phyloP scores from a whole-genome alignment of 495 filamentous ascomycete species.

The Lasiosphaeria ovina region DNA sequence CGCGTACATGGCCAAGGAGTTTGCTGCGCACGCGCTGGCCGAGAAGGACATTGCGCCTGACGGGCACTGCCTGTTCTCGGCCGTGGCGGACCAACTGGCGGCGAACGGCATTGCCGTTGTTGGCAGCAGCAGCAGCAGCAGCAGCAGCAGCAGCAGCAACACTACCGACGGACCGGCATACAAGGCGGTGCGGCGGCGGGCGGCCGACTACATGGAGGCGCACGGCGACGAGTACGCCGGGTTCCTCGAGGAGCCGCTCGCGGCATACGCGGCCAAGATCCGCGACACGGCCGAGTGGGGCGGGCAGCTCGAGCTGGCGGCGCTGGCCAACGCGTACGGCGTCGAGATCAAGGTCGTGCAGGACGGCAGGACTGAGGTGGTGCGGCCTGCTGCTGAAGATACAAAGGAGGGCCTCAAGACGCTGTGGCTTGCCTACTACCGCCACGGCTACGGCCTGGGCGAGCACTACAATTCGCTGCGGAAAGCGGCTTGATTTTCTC shows the following conservation, averaged over 20 bases:
- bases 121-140: conserved; percentile 17
- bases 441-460: conserved; percentile 85
- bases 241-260: conserved; percentile 78
- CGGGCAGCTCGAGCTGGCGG: conserved; percentile 83
- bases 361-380: conserved; percentile 74
- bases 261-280: conserved; percentile 71
- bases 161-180: conserved; percentile 35
- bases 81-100: conserved; percentile 79
- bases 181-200: conserved; percentile 50
- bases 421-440: conserved; percentile 94
- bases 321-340: conserved; percentile 77
- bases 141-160: conserved; percentile 15
- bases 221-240: conserved; percentile 56
- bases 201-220: conserved; percentile 55
- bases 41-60: conserved; percentile 85
- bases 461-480: conserved; percentile 94
- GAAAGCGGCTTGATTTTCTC: conserved; percentile 6
- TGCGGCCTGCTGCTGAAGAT: conserved; percentile 47
- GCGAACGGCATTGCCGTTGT: conserved; percentile 39
- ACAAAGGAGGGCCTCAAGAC: conserved; percentile 33
- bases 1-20: conserved; percentile 61
- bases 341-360: conserved; percentile 86
- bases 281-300: conserved; percentile 94
- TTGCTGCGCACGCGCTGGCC: conserved; percentile 58
- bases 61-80: conserved; percentile 94